A percentile compares a stretch with the other conserved stretches of the same genome.
These are phyloP conservation scores for Cenchrus fungigraminus DNA, from an alignment of 176 grass and related monocot species.

Conservation along the genomic window DNA sequence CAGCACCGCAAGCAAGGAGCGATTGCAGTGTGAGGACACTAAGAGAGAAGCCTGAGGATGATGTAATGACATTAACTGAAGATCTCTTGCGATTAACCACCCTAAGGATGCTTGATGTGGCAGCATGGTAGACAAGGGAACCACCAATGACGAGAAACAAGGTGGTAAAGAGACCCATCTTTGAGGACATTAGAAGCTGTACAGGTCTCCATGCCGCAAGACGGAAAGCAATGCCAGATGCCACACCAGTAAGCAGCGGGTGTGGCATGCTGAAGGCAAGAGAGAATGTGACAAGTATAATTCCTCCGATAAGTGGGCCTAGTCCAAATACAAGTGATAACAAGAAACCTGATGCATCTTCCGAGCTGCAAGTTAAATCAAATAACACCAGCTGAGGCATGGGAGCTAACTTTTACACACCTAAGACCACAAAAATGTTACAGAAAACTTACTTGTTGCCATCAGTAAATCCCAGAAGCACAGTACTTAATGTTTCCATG, in stretches of 20 bases:
- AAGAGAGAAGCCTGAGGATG: constrained; percentile 59
- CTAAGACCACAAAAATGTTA: not conserved
- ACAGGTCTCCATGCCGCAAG: constrained; percentile 89
- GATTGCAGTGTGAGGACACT: constrained; percentile 85
- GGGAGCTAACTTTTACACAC: not conserved
- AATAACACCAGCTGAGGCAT: not conserved
- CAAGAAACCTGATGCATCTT: constrained; percentile 79
- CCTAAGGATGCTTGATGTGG: constrained; percentile 57
- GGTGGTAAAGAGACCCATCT: constrained; percentile 77
- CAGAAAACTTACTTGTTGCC: constrained; percentile 57
- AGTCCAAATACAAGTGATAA: constrained; percentile 94
- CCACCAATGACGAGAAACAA: constrained; percentile 62
- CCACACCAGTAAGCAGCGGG: constrained; percentile 82
- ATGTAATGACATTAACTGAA: constrained; percentile 60
- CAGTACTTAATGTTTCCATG: constrained; percentile 92
- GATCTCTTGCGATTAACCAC: constrained; percentile 70
- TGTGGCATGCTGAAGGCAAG: constrained; percentile 79
- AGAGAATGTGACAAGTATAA: constrained; percentile 79
- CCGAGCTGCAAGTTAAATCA: constrained; percentile 59
- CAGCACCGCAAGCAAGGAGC: constrained; percentile 75
- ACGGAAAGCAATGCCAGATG: constrained; percentile 91
- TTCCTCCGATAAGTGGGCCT: constrained; percentile 91
- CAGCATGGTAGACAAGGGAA: constrained; percentile 51
- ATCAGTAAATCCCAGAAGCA: constrained; percentile 76
- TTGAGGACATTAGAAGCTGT: constrained; percentile 78